Evolutionary conservation across 2,329 filamentous ascomycete species (phyloP).

Genomic region (Hymenoscyphus albidus): DNA sequence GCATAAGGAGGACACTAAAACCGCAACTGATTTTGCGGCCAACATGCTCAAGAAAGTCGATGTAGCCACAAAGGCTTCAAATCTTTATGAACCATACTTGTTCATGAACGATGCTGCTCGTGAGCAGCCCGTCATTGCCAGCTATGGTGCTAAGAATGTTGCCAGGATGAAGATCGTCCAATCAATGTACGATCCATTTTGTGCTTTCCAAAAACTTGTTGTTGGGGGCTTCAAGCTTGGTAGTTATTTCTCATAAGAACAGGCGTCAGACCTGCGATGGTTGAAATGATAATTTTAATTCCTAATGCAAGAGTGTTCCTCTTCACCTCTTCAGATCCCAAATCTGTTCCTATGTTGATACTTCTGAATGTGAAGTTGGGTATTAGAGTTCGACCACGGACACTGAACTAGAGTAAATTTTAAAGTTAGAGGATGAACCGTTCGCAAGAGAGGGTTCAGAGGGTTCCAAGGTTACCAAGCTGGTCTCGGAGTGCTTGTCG

Average conservation of each 20-base stretch:
- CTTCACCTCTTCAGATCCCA: too few relatives aligned
- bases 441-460: too few relatives aligned
- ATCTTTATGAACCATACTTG: neutral
- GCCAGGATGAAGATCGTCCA: neutral
- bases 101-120: conserved; percentile 6
- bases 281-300: too few relatives aligned
- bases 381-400: too few relatives aligned
- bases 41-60: neutral
- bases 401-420: too few relatives aligned
- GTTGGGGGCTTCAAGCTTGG: conserved; percentile 3
- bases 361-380: too few relatives aligned
- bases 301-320: too few relatives aligned
- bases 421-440: too few relatives aligned
- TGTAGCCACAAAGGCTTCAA: neutral
- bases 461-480: too few relatives aligned
- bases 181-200: neutral
- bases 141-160: conserved; percentile 1
- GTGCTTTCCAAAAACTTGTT: neutral
- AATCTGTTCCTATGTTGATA: too few relatives aligned
- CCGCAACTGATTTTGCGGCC: neutral
- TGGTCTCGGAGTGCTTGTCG: too few relatives aligned
- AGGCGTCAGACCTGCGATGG: too few relatives aligned
- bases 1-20: neutral
- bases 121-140: neutral
- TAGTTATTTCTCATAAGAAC: neutral